These are phyloP conservation scores for Rubia yunnanensis DNA, from an alignment of 257 asterid species.

Conservation along the genomic window DNA sequence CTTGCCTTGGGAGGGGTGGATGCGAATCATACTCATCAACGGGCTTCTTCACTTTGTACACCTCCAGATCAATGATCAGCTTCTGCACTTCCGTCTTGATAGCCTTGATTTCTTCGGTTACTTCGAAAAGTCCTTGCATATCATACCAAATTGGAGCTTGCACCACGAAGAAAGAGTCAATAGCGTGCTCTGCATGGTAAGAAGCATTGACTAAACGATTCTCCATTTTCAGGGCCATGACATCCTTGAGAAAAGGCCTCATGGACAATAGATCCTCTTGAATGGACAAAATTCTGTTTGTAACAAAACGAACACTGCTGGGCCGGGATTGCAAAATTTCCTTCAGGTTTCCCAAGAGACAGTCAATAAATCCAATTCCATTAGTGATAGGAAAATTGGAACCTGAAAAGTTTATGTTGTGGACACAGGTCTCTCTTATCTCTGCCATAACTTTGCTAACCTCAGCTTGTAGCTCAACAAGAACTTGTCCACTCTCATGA, in stretches of 20 bases:
- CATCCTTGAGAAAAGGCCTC: neutral
- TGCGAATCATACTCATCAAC: neutral
- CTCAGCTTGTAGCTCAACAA: neutral
- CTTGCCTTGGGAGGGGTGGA: neutral
- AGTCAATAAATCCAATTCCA: conserved; percentile 2
- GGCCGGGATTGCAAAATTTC: neutral
- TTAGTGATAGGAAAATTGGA: conserved; percentile 2
- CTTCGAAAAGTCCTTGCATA: neutral
- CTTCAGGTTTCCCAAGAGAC: neutral
- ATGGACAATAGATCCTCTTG: conserved; percentile 1
- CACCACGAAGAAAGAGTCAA: neutral
- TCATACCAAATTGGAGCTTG: conserved; percentile 5
- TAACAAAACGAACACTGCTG: neutral
- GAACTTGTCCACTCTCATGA: neutral
- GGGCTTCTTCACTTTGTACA: neutral
- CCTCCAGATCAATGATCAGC: neutral
- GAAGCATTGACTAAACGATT: neutral
- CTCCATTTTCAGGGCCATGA: neutral
- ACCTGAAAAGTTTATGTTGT: neutral
- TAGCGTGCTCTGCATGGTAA: conserved; percentile 2
- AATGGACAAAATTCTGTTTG: neutral
- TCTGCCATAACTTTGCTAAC: neutral
- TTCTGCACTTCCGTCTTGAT: neutral
- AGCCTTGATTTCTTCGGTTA: neutral
- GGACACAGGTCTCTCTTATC: neutral